Base-by-base conservation (phyloP, 2,329 filamentous ascomycete genomes). In the Ciborinia camelliae region DNA sequence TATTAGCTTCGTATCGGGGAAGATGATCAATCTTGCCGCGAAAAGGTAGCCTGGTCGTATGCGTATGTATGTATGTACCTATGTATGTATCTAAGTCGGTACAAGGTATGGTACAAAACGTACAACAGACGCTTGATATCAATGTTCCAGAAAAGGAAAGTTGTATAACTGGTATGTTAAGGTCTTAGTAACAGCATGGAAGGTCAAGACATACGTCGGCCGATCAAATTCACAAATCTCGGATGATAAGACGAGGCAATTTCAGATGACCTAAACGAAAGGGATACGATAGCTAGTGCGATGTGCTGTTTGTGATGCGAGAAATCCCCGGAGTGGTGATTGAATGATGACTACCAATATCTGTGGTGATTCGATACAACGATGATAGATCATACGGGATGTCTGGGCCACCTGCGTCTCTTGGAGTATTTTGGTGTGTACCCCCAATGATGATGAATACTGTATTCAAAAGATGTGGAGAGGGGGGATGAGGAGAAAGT, bases 181-280 rank as follows among this genome's bases (percentile, higher is more conserved):
- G 4, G 39, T 23, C 54, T 47, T 45, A 26, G 28, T 26, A 47
- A 58, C 28, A 58, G 54, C 39, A 58, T 35, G 28, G 39, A 47
- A 58, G 20, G 39, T 45, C 54, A 7, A 45, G 28, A 58, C 52
- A 47, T 26, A 58, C 35, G 54, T 58, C 54, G 28, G 28, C 28
- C 54, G 52, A 55, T 55, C 35, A 41, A 28, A 45, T 58, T 58
- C 28, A 58, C 41, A 26, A 32, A 45, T 58, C 54, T 58, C 39
- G 39, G 28, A 45, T 47, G 28, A 58, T 26, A 35, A 47, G 28
- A 45, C 54, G 54, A 58, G 6, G 47, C 54, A 26, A 35, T 35
- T 47, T 47, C 28, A 35, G 54, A 35, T 58, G 41, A 47, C 41
- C 41, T 35, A 35, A 35, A 47, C 7, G 41, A 58, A 47, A 57